Evolutionary conservation across 1,139 yeast genomes (phyloP).

Genomic region (Diutina catenulata): DNA sequence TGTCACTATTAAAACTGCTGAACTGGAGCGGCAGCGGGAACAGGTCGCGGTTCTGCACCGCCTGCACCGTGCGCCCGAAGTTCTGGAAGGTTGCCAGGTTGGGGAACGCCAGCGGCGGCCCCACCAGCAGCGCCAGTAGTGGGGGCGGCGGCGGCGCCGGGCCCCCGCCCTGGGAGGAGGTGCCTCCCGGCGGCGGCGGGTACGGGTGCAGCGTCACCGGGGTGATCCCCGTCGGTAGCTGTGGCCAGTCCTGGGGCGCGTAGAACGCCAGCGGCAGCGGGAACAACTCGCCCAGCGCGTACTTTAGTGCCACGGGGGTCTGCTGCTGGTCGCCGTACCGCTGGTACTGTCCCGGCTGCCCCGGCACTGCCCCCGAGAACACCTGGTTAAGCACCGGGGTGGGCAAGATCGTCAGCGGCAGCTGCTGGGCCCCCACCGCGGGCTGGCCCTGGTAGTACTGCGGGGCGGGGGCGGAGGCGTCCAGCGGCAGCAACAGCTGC

Average conservation of each 20-base stretch:
- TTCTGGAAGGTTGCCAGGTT: neutral
- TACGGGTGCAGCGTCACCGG: constrained; percentile 11
- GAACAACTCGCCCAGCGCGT: constrained; percentile 40
- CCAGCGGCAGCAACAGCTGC: constrained; percentile 32
- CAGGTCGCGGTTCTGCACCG: constrained; percentile 2
- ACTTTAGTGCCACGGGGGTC: constrained; percentile 36
- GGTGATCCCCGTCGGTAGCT: constrained; percentile 25
- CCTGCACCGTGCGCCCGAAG: neutral
- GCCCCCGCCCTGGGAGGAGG: no score
- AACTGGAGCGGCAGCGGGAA: constrained; percentile 2
- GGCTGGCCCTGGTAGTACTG: constrained; percentile 13
- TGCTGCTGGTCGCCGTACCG: constrained; percentile 30
- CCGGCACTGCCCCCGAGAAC: constrained; percentile 11
- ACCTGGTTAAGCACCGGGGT: constrained; percentile 29
- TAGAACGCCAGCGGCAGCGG: constrained; percentile 44
- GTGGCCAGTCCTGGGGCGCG: constrained; percentile 32
- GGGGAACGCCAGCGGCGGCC: constrained; percentile 4
- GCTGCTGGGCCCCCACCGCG: constrained; percentile 9
- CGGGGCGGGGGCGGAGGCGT: constrained; percentile 29
- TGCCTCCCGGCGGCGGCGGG: neutral
- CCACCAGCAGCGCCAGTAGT: neutral
- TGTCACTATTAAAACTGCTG: neutral
- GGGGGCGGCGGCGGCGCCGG: constrained; percentile 1
- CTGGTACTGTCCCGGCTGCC: constrained; percentile 1
- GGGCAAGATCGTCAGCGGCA: constrained; percentile 17